These are phyloP conservation scores for Phanerochaete sordida DNA, from an alignment of 768 basidiomycete genomes.

Conservation along the genomic window DNA sequence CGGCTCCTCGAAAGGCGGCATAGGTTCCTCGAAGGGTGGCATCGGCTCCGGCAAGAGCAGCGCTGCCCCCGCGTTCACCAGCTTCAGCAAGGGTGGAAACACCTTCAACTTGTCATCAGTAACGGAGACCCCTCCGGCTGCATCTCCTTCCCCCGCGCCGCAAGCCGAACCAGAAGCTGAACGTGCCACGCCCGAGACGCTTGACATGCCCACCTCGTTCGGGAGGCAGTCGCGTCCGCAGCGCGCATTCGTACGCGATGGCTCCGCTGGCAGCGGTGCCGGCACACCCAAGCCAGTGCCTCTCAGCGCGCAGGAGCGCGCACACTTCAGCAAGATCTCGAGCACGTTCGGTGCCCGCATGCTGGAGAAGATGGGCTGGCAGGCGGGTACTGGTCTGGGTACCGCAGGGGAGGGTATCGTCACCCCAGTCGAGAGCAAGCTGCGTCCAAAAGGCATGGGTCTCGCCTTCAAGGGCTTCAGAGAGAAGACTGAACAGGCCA, in stretches of 20 bases:
- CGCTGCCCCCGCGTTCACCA: conserved; percentile 19
- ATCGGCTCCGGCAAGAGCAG: conserved; percentile 4
- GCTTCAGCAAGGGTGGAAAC: conserved; percentile 42
- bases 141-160: conserved; percentile 34
- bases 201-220: conserved; percentile 38
- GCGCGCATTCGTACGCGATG: conserved; percentile 55
- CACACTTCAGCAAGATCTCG: conserved; percentile 81
- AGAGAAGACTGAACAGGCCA: conserved; percentile 85
- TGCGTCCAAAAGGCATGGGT: conserved; percentile 84
- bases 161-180: conserved; percentile 34
- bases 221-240: conserved; percentile 34
- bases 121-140: conserved; percentile 31
- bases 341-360: conserved; percentile 83
- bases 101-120: conserved; percentile 27
- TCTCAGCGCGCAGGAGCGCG: conserved; percentile 61
- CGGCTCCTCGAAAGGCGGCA: conserved; percentile 29
- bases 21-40: conserved; percentile 22
- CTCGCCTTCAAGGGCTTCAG: conserved; percentile 85
- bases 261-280: conserved; percentile 26
- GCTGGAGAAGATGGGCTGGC: conserved; percentile 96
- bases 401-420: conserved; percentile 75
- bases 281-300: conserved; percentile 43
- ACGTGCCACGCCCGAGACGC: conserved; percentile 21
- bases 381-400: conserved; percentile 77
- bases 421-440: conserved; percentile 81